Evolutionary conservation across 306 rosid species (phyloP), one percentile per base, ranked within the genome.

Genomic region (Purshia tridentata): DNA sequence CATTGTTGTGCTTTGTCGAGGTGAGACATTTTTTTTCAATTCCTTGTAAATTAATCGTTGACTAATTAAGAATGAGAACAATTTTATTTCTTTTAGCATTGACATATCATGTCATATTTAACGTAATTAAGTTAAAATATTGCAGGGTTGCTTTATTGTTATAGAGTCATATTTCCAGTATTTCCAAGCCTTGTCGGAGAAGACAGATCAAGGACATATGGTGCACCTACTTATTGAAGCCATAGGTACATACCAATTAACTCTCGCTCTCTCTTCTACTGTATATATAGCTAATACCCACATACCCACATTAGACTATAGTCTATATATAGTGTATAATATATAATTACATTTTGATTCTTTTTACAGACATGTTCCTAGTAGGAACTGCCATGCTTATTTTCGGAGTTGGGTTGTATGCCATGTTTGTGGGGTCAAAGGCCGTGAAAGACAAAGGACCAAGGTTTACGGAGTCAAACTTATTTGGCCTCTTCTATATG

Each of bases 171-270:
- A 84, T 66, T 49, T 84, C 67, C 84, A 67, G 56, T 86, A 86
- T 45, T 77, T 86, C 72, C 73, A 66, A 19, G 12, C 84, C 35
- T 49, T 86, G 73, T 81, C 88, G 20, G 70, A 68, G 2, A 81
- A 72, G 52, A 44, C 71, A 3, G 83, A 86, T 73, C 81, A 81
- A 70, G 86, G 66, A 40, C 83, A 81, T 57, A 61, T 80, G 20
- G 52, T 84, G 75, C 84, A 78, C 8, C 76, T 79, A 47, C 86
- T 86, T 42, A 81, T 86, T 29, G 86, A 86, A 81, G 88, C 86
- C n/a, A 78, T 77, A 76, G 90, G 90, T 86, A 50, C 67, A n/a
- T 67, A n/a, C 35, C 37, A 23, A 9, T 69, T 1, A 29, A 29
- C 13, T 37, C 29, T 18, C 12, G 29, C 9, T 53, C 58, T 18